phyloP scores from a whole-genome alignment of 805 yeast species.

The Nakazawaea pomicola region DNA sequence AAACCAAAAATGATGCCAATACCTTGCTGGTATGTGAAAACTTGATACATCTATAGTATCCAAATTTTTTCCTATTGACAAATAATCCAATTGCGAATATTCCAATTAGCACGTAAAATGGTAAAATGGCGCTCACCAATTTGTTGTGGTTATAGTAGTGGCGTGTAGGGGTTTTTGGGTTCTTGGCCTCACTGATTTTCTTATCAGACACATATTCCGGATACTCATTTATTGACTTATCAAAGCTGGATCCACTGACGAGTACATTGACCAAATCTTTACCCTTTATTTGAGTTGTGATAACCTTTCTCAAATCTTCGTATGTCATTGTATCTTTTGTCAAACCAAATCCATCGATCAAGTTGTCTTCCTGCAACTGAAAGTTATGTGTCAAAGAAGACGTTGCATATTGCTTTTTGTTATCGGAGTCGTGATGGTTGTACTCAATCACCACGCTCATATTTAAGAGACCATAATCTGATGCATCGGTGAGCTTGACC shows the following conservation, averaged over 20 bases:
- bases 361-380: neutral
- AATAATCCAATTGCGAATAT: neutral
- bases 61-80: slow-evolving; percentile 1
- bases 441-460: slow-evolving; percentile 3
- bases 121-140: slow-evolving; percentile 6
- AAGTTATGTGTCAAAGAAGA: neutral
- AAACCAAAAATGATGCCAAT: slow-evolving; percentile 4
- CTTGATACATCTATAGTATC: neutral
- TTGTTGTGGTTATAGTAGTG: slow-evolving; percentile 5
- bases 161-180: neutral
- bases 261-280: slow-evolving; percentile 1
- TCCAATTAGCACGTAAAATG: slow-evolving; percentile 4
- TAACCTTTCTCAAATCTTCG: slow-evolving; percentile 1
- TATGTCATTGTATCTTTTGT: neutral
- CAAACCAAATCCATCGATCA: slow-evolving; percentile 1
- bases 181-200: too few species aligned
- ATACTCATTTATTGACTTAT: neutral
- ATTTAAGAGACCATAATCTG: neutral
- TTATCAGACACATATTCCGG: too few species aligned
- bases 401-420: neutral
- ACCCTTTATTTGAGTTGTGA: neutral
- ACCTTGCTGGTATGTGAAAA: slow-evolving; percentile 4
- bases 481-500: neutral
- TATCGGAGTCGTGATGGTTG: too few species aligned
- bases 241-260: neutral